These are phyloP conservation scores for Lasiodiplodia sp. DNA, from an alignment of 2,329 filamentous ascomycete species.

Conservation along the genomic window DNA sequence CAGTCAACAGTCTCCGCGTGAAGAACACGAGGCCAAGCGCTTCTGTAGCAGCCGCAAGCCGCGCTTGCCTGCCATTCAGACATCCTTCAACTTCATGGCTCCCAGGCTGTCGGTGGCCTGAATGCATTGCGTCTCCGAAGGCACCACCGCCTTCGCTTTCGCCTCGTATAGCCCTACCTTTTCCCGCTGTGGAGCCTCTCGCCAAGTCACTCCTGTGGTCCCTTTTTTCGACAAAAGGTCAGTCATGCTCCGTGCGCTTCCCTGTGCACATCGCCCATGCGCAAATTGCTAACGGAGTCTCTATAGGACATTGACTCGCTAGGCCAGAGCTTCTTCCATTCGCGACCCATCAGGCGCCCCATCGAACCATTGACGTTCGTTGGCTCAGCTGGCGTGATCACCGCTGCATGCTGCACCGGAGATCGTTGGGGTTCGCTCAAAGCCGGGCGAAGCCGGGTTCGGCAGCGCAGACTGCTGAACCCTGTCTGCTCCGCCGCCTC, in stretches of 20 bases:
- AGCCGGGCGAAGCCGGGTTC: neutral
- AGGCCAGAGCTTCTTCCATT: conserved; percentile 20
- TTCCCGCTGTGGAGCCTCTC: conserved; percentile 10
- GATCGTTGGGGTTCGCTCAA: neutral
- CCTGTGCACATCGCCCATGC: conserved; percentile 12
- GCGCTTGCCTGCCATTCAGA: conserved; percentile 16
- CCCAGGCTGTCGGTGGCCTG: conserved; percentile 24
- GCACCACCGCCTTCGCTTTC: conserved; percentile 5
- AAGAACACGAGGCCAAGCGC: conserved; percentile 20
- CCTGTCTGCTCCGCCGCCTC: neutral
- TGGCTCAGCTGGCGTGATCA: conserved; percentile 14
- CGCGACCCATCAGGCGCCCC: conserved; percentile 15
- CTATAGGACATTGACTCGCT: conserved; percentile 22
- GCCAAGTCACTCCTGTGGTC: conserved; percentile 4
- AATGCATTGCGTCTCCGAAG: neutral
- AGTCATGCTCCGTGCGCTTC: conserved; percentile 10
- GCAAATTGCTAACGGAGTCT: conserved; percentile 15
- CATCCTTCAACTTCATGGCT: neutral
- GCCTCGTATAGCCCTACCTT: conserved; percentile 19
- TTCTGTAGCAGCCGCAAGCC: conserved; percentile 15
- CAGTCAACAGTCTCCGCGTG: neutral
- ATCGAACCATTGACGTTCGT: conserved; percentile 3
- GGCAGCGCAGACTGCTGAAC: neutral
- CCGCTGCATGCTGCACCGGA: neutral
- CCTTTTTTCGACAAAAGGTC: conserved; percentile 16